Evolutionary conservation across 257 asterid species (phyloP), one percentile per base, ranked within the genome.

Genomic region (Solanum okadae): DNA sequence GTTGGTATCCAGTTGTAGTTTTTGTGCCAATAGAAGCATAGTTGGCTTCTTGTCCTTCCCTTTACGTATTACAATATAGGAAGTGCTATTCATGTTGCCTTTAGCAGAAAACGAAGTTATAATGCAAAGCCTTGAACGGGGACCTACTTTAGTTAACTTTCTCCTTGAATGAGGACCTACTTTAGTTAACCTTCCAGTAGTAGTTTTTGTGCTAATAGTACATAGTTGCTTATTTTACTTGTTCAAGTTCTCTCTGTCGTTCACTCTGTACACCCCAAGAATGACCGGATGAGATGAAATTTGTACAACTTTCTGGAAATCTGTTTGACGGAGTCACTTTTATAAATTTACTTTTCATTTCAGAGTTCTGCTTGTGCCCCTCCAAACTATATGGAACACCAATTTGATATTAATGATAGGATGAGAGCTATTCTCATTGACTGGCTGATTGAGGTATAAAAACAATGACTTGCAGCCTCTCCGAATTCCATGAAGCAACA

Each of bases 361-460:
- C 95, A 96, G 99, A 86, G 88, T 52, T 88, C 42, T 88, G 90
- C 94, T 91, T 88, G 94, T 72, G 96, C 93, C 86, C 91, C 93
- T 22, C 91, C 95, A 37, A 86, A 91, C 88, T 97, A 95, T 63
- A 97, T 96, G 98, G 72, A 65, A 10, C 92, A 90, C 15, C 99
- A 97, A 89, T 88, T 67, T 44, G 99, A 96, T 84, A 91, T 96
- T 34, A 97, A 97, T 85, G 99, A 96, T 10, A 91, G 95, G 86
- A 97, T 97, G 99, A 92, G 99, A 84, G 95, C 93, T 2, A 96
- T 97, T 90, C 96, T 97, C 9, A 93, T 97, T 34, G 99, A 97
- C 86, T 97, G 99, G 99, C 94, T 97, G 88, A 95, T 96, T 18
- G 98, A 97, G 99, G 99, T 97, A 91, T 13, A 72, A 34, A 42